phyloP scores from a whole-genome alignment of 1,139 yeast species.

The Torulaspora pretoriensis region DNA sequence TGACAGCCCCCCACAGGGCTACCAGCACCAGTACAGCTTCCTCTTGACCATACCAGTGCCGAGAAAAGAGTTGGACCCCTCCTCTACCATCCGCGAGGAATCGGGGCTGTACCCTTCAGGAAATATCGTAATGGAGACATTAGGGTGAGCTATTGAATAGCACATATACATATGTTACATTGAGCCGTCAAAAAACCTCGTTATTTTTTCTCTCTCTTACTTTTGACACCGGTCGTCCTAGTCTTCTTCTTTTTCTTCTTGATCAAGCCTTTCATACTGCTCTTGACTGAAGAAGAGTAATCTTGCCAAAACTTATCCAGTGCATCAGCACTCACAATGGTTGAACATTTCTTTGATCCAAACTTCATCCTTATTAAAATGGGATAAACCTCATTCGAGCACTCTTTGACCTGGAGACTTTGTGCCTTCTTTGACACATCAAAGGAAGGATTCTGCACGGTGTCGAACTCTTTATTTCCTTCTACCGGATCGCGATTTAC shows the following conservation, averaged over 20 bases:
- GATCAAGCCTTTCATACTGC: slow-evolving; percentile 55
- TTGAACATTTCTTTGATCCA: slow-evolving; percentile 52
- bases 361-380: slow-evolving; percentile 52
- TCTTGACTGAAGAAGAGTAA: slow-evolving; percentile 59
- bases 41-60: slow-evolving; percentile 55
- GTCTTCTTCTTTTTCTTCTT: slow-evolving; percentile 63
- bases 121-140: slow-evolving; percentile 48
- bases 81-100: slow-evolving; percentile 41
- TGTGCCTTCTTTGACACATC: slow-evolving; percentile 32
- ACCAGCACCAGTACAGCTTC: slow-evolving; percentile 45
- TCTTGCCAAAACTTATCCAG: slow-evolving; percentile 67
- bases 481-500: slow-evolving; percentile 29
- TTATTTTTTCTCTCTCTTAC: slow-evolving; percentile 12
- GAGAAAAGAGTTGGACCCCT: slow-evolving; percentile 42
- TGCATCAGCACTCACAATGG: slow-evolving; percentile 55
- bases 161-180: slow-evolving; percentile 7
- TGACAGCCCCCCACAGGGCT: slow-evolving; percentile 39
- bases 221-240: slow-evolving; percentile 38
- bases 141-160: slow-evolving; percentile 2
- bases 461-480: slow-evolving; percentile 29
- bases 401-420: slow-evolving; percentile 11
- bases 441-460: slow-evolving; percentile 24
- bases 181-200: not conserved
- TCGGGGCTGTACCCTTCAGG: slow-evolving; percentile 57
- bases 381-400: slow-evolving; percentile 40